phyloP scores from a whole-genome alignment of 305 asterid species.

The Galium porrigens region DNA sequence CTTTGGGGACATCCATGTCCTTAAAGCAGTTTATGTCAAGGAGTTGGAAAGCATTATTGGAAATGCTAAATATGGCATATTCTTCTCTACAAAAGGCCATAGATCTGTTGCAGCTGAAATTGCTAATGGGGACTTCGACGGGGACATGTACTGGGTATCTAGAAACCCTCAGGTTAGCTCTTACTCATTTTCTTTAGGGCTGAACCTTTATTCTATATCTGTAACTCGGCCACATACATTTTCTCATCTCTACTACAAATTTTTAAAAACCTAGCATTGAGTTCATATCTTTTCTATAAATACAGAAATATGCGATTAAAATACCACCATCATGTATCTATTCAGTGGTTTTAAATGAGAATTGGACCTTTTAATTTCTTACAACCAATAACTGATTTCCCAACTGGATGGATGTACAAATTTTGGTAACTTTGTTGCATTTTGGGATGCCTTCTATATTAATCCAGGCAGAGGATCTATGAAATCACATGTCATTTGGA shows the following conservation, averaged over 20 bases:
- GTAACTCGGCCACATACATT: neutral
- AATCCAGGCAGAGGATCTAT: neutral
- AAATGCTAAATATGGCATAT: constrained; percentile 65
- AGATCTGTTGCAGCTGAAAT: constrained; percentile 68
- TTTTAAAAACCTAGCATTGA: neutral
- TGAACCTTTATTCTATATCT: neutral
- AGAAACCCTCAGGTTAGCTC: constrained; percentile 50
- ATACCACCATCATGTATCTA: neutral
- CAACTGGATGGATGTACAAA: neutral
- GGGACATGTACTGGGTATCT: constrained; percentile 75
- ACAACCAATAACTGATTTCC: neutral
- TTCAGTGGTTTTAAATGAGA: neutral
- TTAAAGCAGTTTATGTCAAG: constrained; percentile 50
- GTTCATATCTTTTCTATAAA: neutral
- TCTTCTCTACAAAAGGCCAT: constrained; percentile 63
- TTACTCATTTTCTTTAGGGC: neutral
- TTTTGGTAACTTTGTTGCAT: neutral
- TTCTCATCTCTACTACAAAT: neutral
- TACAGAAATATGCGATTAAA: neutral
- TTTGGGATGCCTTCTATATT: neutral
- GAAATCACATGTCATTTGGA: neutral
- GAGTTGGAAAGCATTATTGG: constrained; percentile 53
- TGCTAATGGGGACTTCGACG: constrained; percentile 93
- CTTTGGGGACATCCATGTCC: constrained; percentile 59
- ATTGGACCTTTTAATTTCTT: neutral